These are phyloP conservation scores for Globisporangium okanoganense DNA, from an alignment of 352 stramenopile genomes.

Conservation along the genomic window DNA sequence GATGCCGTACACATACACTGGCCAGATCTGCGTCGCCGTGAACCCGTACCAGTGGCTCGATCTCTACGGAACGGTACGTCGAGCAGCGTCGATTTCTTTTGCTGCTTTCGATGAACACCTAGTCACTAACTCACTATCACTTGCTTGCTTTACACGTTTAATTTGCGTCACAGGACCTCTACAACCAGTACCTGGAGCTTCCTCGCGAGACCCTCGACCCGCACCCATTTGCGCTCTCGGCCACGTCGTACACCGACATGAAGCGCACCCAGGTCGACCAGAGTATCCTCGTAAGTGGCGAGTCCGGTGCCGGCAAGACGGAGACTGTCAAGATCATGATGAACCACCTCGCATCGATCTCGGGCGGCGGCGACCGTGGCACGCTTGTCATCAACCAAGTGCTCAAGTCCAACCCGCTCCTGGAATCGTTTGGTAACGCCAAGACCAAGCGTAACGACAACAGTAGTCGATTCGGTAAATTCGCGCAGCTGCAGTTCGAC, in stretches of 20 bases:
- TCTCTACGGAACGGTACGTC: slow-evolving; percentile 44
- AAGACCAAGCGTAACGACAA: slow-evolving; percentile 87
- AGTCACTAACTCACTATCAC: not conserved
- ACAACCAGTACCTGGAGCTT: slow-evolving; percentile 55
- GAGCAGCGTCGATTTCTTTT: not conserved
- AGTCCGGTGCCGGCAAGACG: slow-evolving; percentile 91
- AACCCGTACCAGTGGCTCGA: slow-evolving; percentile 84
- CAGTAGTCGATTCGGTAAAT: slow-evolving; percentile 77
- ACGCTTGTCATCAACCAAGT: slow-evolving; percentile 80
- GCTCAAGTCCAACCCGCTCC: slow-evolving; percentile 68
- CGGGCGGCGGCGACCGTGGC: slow-evolving; percentile 53
- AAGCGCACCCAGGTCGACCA: slow-evolving; percentile 72
- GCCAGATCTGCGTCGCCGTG: slow-evolving; percentile 76
- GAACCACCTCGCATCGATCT: slow-evolving; percentile 79
- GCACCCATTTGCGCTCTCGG: slow-evolving; percentile 72
- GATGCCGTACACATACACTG: slow-evolving; percentile 81
- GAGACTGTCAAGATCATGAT: slow-evolving; percentile 93
- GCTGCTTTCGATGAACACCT: not conserved
- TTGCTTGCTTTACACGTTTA: no score
- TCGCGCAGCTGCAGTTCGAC: slow-evolving; percentile 79
- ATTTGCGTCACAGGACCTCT: slow-evolving; percentile 33
- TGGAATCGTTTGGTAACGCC: slow-evolving; percentile 78
- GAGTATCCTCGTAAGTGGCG: slow-evolving; percentile 86
- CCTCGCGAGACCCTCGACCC: slow-evolving; percentile 51
- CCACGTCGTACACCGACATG: slow-evolving; percentile 67